Evolutionary conservation across 2,329 filamentous ascomycete species (phyloP).

Genomic region (Albophoma yamanashiensis): DNA sequence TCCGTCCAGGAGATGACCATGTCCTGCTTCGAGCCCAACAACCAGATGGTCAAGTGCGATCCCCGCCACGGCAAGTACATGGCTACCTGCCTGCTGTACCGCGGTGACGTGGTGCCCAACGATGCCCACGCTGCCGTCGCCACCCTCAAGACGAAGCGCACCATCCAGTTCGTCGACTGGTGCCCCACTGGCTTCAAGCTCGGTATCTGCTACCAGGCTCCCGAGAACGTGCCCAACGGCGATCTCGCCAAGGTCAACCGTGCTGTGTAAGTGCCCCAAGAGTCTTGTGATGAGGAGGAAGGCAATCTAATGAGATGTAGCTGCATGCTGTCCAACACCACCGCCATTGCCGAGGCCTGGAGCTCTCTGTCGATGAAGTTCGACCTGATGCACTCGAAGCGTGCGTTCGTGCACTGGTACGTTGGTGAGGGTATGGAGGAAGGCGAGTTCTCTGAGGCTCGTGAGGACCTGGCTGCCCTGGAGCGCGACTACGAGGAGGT

Average conservation of each 20-base stretch:
- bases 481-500: constrained; percentile 99
- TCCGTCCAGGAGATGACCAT: constrained; percentile 97
- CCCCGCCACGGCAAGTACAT: constrained; percentile 99
- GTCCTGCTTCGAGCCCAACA: constrained; percentile 99
- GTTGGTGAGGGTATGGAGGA: constrained; percentile 99
- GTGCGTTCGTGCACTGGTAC: constrained; percentile 99
- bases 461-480: constrained; percentile 94
- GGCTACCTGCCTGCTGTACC: constrained; percentile 96
- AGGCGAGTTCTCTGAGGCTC: constrained; percentile 98
- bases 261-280: constrained; percentile 61
- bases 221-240: constrained; percentile 90
- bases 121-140: constrained; percentile 88
- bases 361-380: constrained; percentile 94
- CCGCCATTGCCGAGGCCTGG: constrained; percentile 97
- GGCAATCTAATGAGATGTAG: constrained; percentile 30
- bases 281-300: background rate
- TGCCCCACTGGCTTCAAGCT: constrained; percentile 99
- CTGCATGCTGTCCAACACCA: constrained; percentile 99
- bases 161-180: constrained; percentile 99
- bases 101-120: constrained; percentile 95
- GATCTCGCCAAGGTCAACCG: constrained; percentile 97
- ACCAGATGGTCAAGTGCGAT: constrained; percentile 99
- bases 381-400: constrained; percentile 99
- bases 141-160: constrained; percentile 97
- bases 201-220: constrained; percentile 99